Conservation (phyloP, 1,139 yeast species). For the Suhomyces terraborum region DNA sequence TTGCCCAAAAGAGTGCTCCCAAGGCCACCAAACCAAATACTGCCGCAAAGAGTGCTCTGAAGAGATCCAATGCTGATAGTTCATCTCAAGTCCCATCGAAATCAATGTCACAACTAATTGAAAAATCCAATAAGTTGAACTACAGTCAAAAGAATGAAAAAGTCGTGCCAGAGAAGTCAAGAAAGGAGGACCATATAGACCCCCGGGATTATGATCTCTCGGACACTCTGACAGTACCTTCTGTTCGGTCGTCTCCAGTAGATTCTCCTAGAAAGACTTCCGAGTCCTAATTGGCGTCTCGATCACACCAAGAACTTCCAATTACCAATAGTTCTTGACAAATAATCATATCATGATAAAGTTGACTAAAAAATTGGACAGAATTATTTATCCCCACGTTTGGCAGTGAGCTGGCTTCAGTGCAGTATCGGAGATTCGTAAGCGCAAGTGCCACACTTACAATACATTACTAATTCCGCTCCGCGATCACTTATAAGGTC, state of each 20-base stretch:
- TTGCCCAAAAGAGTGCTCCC: too few species aligned
- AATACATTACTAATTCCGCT: neutral
- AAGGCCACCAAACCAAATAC: too few species aligned
- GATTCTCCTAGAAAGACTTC: constrained; percentile 3
- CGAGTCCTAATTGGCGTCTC: too few species aligned
- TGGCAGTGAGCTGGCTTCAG: neutral
- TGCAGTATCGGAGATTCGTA: neutral
- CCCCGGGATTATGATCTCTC: constrained; percentile 13
- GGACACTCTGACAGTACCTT: constrained; percentile 13
- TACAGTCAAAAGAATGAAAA: neutral
- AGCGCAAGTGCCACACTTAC: neutral
- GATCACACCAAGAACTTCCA: too few species aligned
- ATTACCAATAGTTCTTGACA: too few species aligned
- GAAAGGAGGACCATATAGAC: constrained; percentile 3
- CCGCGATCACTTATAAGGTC: too few species aligned
- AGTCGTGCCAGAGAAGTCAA: neutral
- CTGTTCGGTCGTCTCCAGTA: constrained; percentile 9
- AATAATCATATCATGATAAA: too few species aligned
- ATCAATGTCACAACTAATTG: constrained; percentile 1
- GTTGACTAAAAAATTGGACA: too few species aligned
- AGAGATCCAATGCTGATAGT: too few species aligned
- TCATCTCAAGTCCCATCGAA: neutral
- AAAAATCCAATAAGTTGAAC: neutral
- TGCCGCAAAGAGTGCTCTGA: too few species aligned
- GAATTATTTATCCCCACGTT: too few species aligned